Conservation (phyloP, 495 filamentous ascomycete species). For the Parmelia sp. region DNA sequence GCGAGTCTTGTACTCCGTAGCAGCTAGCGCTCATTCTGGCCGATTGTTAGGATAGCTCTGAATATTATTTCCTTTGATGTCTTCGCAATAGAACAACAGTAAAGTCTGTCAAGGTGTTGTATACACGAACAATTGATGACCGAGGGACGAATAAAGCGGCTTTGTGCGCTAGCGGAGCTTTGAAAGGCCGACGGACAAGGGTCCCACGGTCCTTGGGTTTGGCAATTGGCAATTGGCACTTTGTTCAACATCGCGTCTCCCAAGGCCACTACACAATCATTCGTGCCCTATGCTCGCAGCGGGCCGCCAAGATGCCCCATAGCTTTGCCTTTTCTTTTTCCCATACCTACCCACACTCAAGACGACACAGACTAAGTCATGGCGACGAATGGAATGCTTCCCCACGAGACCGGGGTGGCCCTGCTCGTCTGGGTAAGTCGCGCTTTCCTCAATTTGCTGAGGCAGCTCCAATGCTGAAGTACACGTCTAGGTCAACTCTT, state of each 20-base stretch:
- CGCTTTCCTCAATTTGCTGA: conserved; percentile 6
- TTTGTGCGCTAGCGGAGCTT: conserved; percentile 17
- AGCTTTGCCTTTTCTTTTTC: conserved; percentile 7
- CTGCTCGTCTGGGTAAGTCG: conserved; percentile 49
- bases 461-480: conserved; percentile 13
- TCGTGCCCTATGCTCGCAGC: conserved; percentile 12
- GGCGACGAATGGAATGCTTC: conserved; percentile 20
- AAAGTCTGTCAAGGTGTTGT: background rate
- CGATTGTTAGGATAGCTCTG: background rate
- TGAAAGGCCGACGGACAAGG: conserved; percentile 19
- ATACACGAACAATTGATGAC: background rate
- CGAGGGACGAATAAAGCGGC: conserved; percentile 3
- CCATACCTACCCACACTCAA: conserved; percentile 4
- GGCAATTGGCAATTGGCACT: too few species aligned
- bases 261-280: background rate
- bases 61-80: too few species aligned
- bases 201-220: conserved; percentile 2
- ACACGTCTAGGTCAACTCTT: conserved; percentile 41
- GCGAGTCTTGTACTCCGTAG: background rate
- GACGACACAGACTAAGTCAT: conserved; percentile 13
- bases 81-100: background rate
- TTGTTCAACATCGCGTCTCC: conserved; percentile 18
- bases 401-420: conserved; percentile 33
- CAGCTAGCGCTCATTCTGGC: background rate
- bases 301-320: conserved; percentile 20